A percentile compares a stretch with the other conserved stretches of the same genome.
phyloP scores from a whole-genome alignment of 768 basidiomycete species.

The Cystofilobasidium bisporidii region DNA sequence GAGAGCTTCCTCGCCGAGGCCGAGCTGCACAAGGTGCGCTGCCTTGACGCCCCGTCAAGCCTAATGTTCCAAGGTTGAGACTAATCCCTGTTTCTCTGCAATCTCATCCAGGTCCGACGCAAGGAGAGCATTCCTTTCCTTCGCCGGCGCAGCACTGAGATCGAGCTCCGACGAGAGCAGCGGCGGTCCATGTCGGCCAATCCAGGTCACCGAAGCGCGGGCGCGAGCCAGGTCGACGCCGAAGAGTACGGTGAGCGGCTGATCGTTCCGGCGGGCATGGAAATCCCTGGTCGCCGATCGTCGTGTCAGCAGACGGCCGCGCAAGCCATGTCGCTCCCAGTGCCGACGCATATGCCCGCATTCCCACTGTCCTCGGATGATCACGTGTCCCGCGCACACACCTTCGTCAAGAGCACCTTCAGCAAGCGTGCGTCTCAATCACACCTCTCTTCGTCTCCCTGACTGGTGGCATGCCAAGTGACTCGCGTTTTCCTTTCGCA shows the following conservation, averaged over 20 bases:
- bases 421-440: constrained; percentile 77
- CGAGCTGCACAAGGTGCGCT: constrained; percentile 55
- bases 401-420: constrained; percentile 85
- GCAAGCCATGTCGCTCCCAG: not conserved
- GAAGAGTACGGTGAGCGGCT: not conserved
- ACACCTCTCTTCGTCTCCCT: not conserved
- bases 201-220: not conserved
- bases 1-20: constrained; percentile 58
- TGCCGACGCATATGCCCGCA: not conserved
- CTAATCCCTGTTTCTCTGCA: no score
- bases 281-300: not conserved
- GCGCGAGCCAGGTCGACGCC: not conserved
- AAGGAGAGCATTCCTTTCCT: constrained; percentile 95
- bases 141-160: constrained; percentile 75
- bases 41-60: no score
- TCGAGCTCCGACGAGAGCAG: not conserved
- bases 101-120: constrained; percentile 75
- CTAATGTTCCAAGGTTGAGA: no score
- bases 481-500: constrained; percentile 40
- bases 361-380: not conserved
- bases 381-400: constrained; percentile 53
- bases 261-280: not conserved
- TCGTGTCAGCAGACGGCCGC: not conserved
- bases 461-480: no score
- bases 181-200: not conserved